phyloP scores from a whole-genome alignment of 768 basidiomycete genomes.

The Cyclocybe aegerita region DNA sequence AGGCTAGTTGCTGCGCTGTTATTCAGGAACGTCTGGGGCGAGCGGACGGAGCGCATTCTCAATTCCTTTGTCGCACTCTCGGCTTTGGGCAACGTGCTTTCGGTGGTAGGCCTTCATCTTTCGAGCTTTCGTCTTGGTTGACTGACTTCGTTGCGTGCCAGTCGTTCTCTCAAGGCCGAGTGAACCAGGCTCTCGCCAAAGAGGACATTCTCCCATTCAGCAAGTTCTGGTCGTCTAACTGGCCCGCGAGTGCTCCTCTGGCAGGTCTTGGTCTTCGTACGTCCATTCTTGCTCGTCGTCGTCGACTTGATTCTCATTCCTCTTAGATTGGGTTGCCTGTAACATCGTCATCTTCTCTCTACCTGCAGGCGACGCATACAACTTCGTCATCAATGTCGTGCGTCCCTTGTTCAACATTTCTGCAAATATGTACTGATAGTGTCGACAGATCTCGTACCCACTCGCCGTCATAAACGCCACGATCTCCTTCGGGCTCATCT shows the following conservation, averaged over 20 bases:
- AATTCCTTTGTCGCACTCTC: slow-evolving; percentile 48
- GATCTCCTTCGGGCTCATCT: slow-evolving; percentile 51
- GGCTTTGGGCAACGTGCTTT: slow-evolving; percentile 57
- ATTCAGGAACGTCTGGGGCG: slow-evolving; percentile 66
- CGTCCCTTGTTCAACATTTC: slow-evolving; percentile 14
- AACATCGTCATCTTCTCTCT: slow-evolving; percentile 34
- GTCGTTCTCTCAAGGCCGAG: slow-evolving; percentile 33
- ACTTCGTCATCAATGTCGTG: slow-evolving; percentile 58
- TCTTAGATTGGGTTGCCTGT: slow-evolving; percentile 35
- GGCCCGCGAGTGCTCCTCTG: slow-evolving; percentile 61
- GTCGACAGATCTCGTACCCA: slow-evolving; percentile 41
- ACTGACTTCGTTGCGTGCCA: slow-evolving; percentile 1
- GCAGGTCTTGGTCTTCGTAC: slow-evolving; percentile 53
- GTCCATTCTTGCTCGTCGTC: slow-evolving; percentile 8
- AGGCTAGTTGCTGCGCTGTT: slow-evolving; percentile 63
- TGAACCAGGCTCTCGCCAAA: slow-evolving; percentile 62
- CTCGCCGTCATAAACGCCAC: slow-evolving; percentile 49
- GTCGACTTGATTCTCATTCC: neutral
- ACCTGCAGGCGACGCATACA: slow-evolving; percentile 67
- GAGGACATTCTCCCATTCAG: slow-evolving; percentile 65
- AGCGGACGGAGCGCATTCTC: slow-evolving; percentile 36
- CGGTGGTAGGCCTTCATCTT: slow-evolving; percentile 38
- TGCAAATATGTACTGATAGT: neutral
- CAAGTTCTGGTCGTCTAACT: slow-evolving; percentile 57
- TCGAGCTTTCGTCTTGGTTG: slow-evolving; percentile 30